Conservation (phyloP, 2,329 filamentous ascomycete genomes). For the Trichoderma breve region DNA sequence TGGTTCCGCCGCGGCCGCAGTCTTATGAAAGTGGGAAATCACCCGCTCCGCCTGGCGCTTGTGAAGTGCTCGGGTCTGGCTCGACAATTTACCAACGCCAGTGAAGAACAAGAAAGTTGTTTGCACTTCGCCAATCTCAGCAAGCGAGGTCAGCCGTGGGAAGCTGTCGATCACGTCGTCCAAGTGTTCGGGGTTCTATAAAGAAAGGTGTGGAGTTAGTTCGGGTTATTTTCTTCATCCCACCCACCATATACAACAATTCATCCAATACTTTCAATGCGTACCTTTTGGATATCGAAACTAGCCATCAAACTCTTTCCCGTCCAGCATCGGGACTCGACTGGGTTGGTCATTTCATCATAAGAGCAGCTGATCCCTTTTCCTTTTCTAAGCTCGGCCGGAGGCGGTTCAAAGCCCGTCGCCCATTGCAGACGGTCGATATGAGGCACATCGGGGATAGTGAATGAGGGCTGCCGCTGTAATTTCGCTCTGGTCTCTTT, state of each 20-base stretch:
- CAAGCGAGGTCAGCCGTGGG: slow-evolving; percentile 44
- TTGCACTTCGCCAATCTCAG: slow-evolving; percentile 52
- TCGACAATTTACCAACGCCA: slow-evolving; percentile 40
- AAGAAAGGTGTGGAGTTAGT: background rate
- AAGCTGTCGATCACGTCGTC: slow-evolving; percentile 45
- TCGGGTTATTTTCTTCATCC: background rate
- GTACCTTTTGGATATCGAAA: slow-evolving; percentile 46
- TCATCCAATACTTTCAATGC: background rate
- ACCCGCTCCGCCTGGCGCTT: slow-evolving; percentile 50
- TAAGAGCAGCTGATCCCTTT: slow-evolving; percentile 34
- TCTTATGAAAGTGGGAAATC: slow-evolving; percentile 39
- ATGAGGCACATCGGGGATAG: slow-evolving; percentile 46
- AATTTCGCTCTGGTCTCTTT: slow-evolving; percentile 42
- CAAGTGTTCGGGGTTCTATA: slow-evolving; percentile 43
- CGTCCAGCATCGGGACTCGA: slow-evolving; percentile 46
- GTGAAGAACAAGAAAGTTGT: slow-evolving; percentile 57
- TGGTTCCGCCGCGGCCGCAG: slow-evolving; percentile 26
- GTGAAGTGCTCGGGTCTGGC: slow-evolving; percentile 43
- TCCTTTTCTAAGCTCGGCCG: slow-evolving; percentile 34
- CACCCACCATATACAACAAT: background rate
- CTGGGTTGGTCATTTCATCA: slow-evolving; percentile 41
- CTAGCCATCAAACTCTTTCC: slow-evolving; percentile 43
- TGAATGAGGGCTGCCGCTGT: slow-evolving; percentile 46
- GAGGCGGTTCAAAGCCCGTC: slow-evolving; percentile 41
- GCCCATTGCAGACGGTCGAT: slow-evolving; percentile 43